Evolutionary conservation across 495 filamentous ascomycete genomes (phyloP).

Genomic region (Daldinia caldariorum): DNA sequence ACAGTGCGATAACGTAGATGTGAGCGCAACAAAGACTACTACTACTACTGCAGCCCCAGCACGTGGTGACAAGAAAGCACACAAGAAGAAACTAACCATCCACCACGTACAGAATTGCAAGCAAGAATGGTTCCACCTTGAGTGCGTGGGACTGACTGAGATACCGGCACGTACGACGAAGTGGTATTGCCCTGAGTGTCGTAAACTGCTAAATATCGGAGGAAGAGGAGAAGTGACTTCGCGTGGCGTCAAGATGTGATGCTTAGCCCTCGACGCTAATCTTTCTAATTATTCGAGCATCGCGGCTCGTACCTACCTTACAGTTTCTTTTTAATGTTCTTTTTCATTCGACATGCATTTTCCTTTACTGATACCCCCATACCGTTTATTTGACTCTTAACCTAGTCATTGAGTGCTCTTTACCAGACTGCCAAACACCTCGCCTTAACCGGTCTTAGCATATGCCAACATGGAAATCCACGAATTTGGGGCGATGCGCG

Average conservation of each 20-base stretch:
- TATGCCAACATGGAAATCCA: neutral
- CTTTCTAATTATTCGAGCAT: neutral
- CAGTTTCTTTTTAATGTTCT: neutral
- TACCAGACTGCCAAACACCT: neutral
- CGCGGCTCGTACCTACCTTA: neutral
- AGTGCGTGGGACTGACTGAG: constrained; percentile 81
- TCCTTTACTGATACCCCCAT: constrained; percentile 12
- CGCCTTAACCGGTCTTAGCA: neutral
- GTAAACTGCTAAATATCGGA: constrained; percentile 70
- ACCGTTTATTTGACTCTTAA: neutral
- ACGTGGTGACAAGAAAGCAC: constrained; percentile 12
- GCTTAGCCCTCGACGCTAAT: neutral
- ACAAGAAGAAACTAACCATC: constrained; percentile 35
- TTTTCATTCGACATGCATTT: constrained; percentile 1
- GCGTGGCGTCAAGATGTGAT: constrained; percentile 61
- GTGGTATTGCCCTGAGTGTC: constrained; percentile 95
- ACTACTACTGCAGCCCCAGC: constrained; percentile 26
- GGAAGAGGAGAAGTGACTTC: constrained; percentile 66
- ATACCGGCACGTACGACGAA: constrained; percentile 80
- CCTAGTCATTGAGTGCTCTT: neutral
- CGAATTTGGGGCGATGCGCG: neutral
- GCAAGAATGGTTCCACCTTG: constrained; percentile 93
- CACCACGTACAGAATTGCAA: constrained; percentile 64
- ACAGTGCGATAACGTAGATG: constrained; percentile 88
- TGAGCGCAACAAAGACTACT: constrained; percentile 59